phyloP scores from a whole-genome alignment of 768 basidiomycete genomes.

The Sarcodon sp. region DNA sequence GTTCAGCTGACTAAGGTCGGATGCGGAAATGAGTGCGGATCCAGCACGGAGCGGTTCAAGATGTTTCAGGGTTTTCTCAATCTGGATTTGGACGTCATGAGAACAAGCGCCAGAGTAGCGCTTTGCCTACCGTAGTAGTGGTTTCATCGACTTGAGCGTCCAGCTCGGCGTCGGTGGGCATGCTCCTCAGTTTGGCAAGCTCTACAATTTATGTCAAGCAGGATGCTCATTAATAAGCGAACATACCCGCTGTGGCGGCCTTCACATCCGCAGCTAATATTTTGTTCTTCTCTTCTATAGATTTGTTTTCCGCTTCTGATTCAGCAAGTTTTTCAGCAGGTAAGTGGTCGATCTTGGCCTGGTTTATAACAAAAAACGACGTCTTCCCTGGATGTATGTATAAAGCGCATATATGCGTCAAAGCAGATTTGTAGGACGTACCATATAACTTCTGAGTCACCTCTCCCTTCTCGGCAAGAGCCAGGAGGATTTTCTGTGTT shows the following conservation, averaged over 20 bases:
- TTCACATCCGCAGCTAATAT: slow-evolving; percentile 36
- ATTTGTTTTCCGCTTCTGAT: slow-evolving; percentile 47
- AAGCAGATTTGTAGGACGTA: slow-evolving; percentile 15
- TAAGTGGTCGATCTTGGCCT: slow-evolving; percentile 56
- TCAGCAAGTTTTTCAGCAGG: slow-evolving; percentile 44
- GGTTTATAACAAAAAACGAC: slow-evolving; percentile 79
- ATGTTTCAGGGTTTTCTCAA: slow-evolving; percentile 30
- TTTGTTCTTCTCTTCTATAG: slow-evolving; percentile 49
- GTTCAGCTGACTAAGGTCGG: slow-evolving; percentile 59
- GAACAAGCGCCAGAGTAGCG: slow-evolving; percentile 5
- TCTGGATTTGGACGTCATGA: slow-evolving; percentile 21
- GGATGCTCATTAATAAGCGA: slow-evolving; percentile 1
- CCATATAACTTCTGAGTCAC: slow-evolving; percentile 80
- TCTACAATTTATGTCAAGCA: slow-evolving; percentile 29
- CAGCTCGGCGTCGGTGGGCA: slow-evolving; percentile 63
- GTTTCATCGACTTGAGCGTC: slow-evolving; percentile 36
- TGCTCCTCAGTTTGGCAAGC: slow-evolving; percentile 44
- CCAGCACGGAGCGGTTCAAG: slow-evolving; percentile 59
- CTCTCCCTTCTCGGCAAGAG: slow-evolving; percentile 77
- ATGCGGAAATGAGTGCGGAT: slow-evolving; percentile 51
- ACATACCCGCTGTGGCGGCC: slow-evolving; percentile 29
- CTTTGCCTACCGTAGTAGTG: slow-evolving; percentile 34
- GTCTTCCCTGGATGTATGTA: slow-evolving; percentile 48
- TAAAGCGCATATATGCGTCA: not conserved
- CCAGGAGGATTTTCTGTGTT: slow-evolving; percentile 71